Conservation (phyloP, 177 flowering plant genomes). For the Vitis hybrid region DNA sequence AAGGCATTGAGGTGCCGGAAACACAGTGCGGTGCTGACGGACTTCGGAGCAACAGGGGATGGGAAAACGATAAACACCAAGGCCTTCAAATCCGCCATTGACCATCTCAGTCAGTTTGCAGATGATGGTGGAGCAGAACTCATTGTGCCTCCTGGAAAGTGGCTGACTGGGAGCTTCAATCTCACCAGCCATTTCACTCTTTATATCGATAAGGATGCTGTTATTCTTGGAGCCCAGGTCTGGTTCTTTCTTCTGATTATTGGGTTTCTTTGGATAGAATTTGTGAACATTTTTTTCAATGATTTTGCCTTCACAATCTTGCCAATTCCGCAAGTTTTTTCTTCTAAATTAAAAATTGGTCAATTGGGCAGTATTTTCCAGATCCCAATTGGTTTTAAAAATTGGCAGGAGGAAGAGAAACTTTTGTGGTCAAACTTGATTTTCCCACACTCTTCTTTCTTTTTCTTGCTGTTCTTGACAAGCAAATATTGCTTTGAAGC, state of each 20-base stretch:
- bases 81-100: slow-evolving; percentile 42
- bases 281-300: too few relatives aligned
- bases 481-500: too few relatives aligned
- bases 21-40: slow-evolving; percentile 39
- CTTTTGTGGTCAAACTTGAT: too few relatives aligned
- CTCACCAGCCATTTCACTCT: slow-evolving; percentile 61
- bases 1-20: slow-evolving; percentile 36
- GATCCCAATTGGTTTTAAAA: too few relatives aligned
- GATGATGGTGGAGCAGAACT: slow-evolving; percentile 50
- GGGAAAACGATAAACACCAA: slow-evolving; percentile 51
- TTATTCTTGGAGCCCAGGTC: slow-evolving; percentile 47
- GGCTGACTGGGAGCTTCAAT: slow-evolving; percentile 57
- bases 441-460: too few relatives aligned
- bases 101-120: slow-evolving; percentile 30
- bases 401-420: too few relatives aligned
- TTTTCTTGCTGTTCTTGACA: too few relatives aligned
- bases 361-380: too few relatives aligned
- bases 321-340: too few relatives aligned
- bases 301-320: too few relatives aligned
- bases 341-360: too few relatives aligned
- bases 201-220: slow-evolving; percentile 43
- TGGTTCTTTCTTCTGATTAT: not conserved
- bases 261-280: too few relatives aligned
- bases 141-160: slow-evolving; percentile 50
- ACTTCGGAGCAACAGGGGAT: slow-evolving; percentile 50